These are phyloP conservation scores for Pontederia crassipes DNA, from an alignment of 176 grass and related monocot species.

Conservation along the genomic window DNA sequence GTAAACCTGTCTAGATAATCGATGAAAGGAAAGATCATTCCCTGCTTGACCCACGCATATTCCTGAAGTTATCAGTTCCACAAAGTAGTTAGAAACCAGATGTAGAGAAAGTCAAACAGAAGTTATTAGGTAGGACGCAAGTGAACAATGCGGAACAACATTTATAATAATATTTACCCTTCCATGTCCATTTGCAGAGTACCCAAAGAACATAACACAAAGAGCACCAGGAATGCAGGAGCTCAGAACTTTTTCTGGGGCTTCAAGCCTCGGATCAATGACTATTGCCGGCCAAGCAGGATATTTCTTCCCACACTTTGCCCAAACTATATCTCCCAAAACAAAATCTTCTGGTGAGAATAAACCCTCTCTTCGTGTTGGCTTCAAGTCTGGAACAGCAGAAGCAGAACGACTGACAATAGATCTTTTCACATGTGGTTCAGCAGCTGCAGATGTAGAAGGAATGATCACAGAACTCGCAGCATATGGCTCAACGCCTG, in stretches of 20 bases:
- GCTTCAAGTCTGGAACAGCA: neutral
- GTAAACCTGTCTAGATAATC: slow-evolving; percentile 59
- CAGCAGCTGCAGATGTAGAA: too few species aligned
- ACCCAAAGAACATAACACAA: slow-evolving; percentile 85
- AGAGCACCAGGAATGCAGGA: slow-evolving; percentile 60
- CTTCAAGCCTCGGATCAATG: slow-evolving; percentile 60
- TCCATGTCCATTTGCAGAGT: slow-evolving; percentile 32
- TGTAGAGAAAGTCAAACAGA: neutral
- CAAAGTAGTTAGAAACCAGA: neutral
- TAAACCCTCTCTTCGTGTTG: slow-evolving; percentile 38
- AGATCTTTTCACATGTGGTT: too few species aligned
- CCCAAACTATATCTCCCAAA: slow-evolving; percentile 77
- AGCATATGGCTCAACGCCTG: slow-evolving; percentile 22
- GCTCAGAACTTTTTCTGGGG: slow-evolving; percentile 59
- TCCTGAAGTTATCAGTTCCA: slow-evolving; percentile 32
- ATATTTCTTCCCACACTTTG: slow-evolving; percentile 55
- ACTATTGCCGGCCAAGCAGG: slow-evolving; percentile 75
- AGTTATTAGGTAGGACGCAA: neutral
- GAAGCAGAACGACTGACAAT: too few species aligned
- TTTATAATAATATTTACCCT: slow-evolving; percentile 37
- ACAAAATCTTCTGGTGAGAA: slow-evolving; percentile 61
- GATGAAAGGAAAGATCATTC: slow-evolving; percentile 74
- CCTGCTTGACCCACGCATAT: slow-evolving; percentile 85
- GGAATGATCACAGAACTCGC: too few species aligned
- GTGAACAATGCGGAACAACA: neutral